Evolutionary conservation across 164 flowering plant species (phyloP).

Genomic region (Vitis riparia): DNA sequence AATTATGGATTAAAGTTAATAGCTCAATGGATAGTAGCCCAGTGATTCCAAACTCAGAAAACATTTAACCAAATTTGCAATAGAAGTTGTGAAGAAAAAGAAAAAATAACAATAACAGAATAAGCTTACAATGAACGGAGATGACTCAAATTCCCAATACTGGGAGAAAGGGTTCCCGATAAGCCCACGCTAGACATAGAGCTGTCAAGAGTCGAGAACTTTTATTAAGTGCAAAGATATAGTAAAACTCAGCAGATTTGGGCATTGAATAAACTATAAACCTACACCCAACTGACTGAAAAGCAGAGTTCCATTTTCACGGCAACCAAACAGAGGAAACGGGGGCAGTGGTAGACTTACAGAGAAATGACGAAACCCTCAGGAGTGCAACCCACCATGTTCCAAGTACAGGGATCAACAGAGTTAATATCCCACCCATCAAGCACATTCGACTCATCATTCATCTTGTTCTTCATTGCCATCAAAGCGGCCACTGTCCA

Average conservation of each 20-base stretch:
- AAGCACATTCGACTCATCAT: constrained; percentile 52
- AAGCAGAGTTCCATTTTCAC: not conserved
- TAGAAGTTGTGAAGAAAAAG: not conserved
- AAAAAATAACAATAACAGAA: not conserved
- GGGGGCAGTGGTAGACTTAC: constrained; percentile 38
- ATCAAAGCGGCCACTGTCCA: constrained; percentile 86
- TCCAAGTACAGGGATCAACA: constrained; percentile 98
- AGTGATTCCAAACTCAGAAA: not conserved
- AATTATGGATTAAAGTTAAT: not conserved
- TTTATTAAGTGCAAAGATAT: not conserved
- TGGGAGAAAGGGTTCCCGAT: constrained; percentile 74
- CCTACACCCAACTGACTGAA: too few species aligned
- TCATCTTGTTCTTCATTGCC: constrained; percentile 80
- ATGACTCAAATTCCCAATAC: constrained; percentile 82
- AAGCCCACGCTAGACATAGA: constrained; percentile 81
- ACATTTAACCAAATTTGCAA: not conserved
- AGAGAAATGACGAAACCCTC: constrained; percentile 85
- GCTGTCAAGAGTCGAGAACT: constrained; percentile 30
- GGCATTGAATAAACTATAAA: too few species aligned
- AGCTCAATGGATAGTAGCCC: not conserved
- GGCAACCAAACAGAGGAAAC: not conserved
- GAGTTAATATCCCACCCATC: constrained; percentile 98
- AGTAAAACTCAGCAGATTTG: not conserved
- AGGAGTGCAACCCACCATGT: constrained; percentile 81
- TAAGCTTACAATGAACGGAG: constrained; percentile 70